A percentile compares a stretch with the other conserved stretches of the same genome.
These are phyloP conservation scores for Hemerocallis citrina DNA, from an alignment of 106 monocot genomes.

Conservation along the genomic window DNA sequence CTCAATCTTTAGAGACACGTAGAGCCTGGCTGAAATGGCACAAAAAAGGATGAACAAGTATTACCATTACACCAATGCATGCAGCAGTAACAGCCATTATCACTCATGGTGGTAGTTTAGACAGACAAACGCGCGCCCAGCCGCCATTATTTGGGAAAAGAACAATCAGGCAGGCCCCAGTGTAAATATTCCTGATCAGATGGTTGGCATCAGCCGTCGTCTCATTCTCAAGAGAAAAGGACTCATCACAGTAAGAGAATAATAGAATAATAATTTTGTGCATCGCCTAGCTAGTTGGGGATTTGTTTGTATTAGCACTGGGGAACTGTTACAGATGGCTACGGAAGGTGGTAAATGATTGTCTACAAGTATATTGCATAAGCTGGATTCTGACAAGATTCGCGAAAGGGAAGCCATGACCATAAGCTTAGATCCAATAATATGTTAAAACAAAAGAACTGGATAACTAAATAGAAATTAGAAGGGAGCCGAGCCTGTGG, in stretches of 20 bases:
- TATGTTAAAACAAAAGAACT: not conserved
- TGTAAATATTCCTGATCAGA: not conserved
- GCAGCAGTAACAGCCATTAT: not conserved
- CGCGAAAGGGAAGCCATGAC: slow-evolving; percentile 8
- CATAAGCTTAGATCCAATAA: not conserved
- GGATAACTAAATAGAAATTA: not conserved
- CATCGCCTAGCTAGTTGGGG: not conserved
- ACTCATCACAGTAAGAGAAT: not conserved
- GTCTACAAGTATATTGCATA: slow-evolving; percentile 22
- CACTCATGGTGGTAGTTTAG: not conserved
- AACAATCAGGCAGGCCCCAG: not conserved
- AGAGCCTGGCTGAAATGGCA: not conserved
- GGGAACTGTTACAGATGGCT: slow-evolving; percentile 6
- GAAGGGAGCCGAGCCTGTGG: not conserved
- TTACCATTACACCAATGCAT: no score
- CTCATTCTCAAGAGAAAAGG: not conserved
- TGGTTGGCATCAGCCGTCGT: not conserved
- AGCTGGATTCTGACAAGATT: slow-evolving; percentile 11
- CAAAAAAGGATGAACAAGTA: not conserved
- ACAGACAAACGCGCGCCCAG: not conserved
- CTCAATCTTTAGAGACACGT: no score
- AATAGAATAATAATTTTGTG: not conserved
- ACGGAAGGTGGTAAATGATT: slow-evolving; percentile 17
- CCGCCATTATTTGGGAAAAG: not conserved
- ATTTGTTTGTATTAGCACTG: slow-evolving; percentile 5